Conservation (phyloP, 768 basidiomycete genomes). For the Ephemerocybe angulata region DNA sequence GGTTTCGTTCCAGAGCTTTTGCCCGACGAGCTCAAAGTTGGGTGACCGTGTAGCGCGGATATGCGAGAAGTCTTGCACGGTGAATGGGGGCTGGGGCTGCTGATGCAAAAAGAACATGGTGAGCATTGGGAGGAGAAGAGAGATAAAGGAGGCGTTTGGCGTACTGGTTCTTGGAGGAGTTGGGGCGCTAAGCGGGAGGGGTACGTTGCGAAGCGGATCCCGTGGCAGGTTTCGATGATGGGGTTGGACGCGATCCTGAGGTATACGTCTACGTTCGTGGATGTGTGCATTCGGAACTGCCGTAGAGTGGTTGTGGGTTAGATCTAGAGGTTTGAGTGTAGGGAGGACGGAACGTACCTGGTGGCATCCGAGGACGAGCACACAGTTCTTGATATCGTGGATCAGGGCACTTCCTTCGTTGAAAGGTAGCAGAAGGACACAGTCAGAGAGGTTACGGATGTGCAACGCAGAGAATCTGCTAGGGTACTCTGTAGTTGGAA, state of each 20-base stretch:
- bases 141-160: background rate
- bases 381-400: conserved; percentile 57
- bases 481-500: conserved; percentile 20
- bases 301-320: background rate
- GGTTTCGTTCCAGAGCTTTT: conserved; percentile 12
- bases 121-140: background rate
- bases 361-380: conserved; percentile 72
- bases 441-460: conserved; percentile 54
- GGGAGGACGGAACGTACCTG: conserved; percentile 50
- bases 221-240: conserved; percentile 71
- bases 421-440: conserved; percentile 61
- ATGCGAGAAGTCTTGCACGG: conserved; percentile 84
- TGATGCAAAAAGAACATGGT: background rate
- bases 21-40: conserved; percentile 53
- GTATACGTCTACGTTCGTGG: conserved; percentile 59
- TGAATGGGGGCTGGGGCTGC: conserved; percentile 38
- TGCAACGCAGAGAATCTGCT: conserved; percentile 46
- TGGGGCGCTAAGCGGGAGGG: conserved; percentile 35
- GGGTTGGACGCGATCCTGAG: conserved; percentile 68
- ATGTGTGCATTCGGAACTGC: conserved; percentile 88
- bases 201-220: conserved; percentile 63
- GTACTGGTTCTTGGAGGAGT: conserved; percentile 15
- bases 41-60: conserved; percentile 74
- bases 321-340: background rate
- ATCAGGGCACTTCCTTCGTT: conserved; percentile 72